Percentiles rank a stretch among this genome's conserved stretches.
Evolutionary conservation across 495 filamentous ascomycete species (phyloP).

Genomic region (Aeminium ludgeri): DNA sequence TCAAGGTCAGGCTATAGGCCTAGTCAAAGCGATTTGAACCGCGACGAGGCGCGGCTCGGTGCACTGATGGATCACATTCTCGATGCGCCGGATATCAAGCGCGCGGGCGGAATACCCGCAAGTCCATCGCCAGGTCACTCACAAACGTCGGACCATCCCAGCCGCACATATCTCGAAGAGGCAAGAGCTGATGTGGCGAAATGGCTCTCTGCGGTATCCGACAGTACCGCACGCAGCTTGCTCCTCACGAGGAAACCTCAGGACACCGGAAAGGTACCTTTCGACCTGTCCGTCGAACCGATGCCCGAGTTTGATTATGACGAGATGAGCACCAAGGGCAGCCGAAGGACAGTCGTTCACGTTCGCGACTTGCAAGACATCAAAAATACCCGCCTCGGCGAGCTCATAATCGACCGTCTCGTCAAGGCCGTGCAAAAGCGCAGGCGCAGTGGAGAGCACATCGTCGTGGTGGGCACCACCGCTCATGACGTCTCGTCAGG

Average conservation of each 20-base stretch:
- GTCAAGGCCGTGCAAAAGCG: conserved; percentile 52
- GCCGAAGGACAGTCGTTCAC: conserved; percentile 43
- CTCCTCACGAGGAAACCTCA: no score
- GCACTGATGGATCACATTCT: conserved; percentile 9
- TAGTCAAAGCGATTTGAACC: background rate
- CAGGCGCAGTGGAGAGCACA: conserved; percentile 47
- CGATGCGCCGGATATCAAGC: conserved; percentile 8
- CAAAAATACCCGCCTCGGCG: conserved; percentile 42
- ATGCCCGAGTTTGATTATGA: no score
- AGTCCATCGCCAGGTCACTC: no score
- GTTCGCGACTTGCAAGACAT: conserved; percentile 69
- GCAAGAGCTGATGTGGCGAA: no score
- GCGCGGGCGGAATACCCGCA: no score
- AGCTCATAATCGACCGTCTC: conserved; percentile 44
- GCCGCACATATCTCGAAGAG: no score
- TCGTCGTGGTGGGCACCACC: conserved; percentile 62
- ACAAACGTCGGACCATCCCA: no score
- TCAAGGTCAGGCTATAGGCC: background rate
- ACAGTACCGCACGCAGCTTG: conserved; percentile 1
- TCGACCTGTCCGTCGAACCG: no score
- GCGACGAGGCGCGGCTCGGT: conserved; percentile 4
- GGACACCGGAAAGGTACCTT: no score
- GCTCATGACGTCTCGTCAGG: background rate
- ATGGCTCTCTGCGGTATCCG: no score
- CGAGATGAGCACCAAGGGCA: background rate